Conservation (phyloP, 768 basidiomycete species). For the Lactarius pseudohatsudake region DNA sequence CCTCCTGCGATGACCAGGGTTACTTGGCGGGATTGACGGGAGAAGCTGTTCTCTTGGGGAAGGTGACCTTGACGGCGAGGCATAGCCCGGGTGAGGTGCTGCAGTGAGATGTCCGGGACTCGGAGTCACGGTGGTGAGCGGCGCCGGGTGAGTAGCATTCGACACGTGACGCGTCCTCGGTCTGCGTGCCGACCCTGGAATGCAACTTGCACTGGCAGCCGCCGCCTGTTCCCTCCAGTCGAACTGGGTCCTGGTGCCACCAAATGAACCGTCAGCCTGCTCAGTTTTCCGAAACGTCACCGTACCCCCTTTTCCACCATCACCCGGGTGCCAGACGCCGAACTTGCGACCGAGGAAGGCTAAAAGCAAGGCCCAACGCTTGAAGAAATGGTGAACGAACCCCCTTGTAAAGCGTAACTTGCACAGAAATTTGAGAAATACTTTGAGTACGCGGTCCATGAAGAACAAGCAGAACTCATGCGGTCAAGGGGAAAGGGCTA, state of each 20-base stretch:
- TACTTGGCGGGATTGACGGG: background rate
- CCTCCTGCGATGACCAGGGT: background rate
- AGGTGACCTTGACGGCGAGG: background rate
- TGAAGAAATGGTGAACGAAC: background rate
- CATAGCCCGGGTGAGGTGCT: background rate
- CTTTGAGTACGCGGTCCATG: background rate
- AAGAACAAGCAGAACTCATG: background rate
- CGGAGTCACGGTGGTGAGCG: too few species aligned
- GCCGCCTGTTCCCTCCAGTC: background rate
- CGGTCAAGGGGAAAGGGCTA: background rate
- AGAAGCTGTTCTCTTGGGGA: background rate
- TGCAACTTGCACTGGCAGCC: background rate
- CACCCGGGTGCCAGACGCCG: background rate
- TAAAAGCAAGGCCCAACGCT: constrained; percentile 4
- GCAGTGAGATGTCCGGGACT: background rate
- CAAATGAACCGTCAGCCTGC: background rate
- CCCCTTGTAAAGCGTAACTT: constrained; percentile 6
- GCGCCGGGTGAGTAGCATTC: background rate
- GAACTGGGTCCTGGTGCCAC: too few species aligned
- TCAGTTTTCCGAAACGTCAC: background rate
- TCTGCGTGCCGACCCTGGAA: background rate
- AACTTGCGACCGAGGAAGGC: constrained; percentile 11
- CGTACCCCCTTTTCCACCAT: background rate
- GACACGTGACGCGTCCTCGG: background rate
- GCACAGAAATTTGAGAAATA: background rate